A percentile compares a stretch with the other conserved stretches of the same genome.
These are phyloP conservation scores for Penicillium pulvis DNA, from an alignment of 495 filamentous ascomycete genomes.

Conservation along the genomic window DNA sequence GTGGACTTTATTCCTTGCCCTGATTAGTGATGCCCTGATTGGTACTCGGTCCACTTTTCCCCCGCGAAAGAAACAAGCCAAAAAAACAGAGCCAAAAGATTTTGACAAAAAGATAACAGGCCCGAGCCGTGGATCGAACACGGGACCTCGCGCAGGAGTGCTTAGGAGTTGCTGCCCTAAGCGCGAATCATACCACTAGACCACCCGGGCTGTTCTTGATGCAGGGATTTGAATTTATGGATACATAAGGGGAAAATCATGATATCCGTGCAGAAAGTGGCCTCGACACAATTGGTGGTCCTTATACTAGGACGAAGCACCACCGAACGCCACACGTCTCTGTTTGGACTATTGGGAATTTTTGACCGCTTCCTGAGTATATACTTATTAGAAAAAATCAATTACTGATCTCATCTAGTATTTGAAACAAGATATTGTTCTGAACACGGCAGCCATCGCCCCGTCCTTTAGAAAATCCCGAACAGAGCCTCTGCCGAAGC, in stretches of 20 bases:
- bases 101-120: conserved; percentile 1
- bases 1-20: too few relatives aligned
- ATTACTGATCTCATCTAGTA: conserved; percentile 48
- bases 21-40: background rate
- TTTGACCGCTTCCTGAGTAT: too few relatives aligned
- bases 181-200: conserved; percentile 52
- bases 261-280: too few relatives aligned
- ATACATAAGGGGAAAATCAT: background rate
- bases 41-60: background rate
- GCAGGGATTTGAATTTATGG: background rate
- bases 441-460: conserved; percentile 47
- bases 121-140: conserved; percentile 6
- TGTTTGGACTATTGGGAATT: too few relatives aligned
- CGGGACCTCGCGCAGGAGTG: conserved; percentile 8
- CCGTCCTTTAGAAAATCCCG: conserved; percentile 36
- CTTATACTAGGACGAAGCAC: too few relatives aligned
- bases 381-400: background rate
- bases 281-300: too few relatives aligned
- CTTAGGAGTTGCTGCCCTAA: conserved; percentile 31
- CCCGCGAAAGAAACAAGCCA: background rate
- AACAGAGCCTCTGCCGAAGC: conserved; percentile 38
- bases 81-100: background rate
- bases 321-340: too few relatives aligned
- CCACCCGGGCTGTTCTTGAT: conserved; percentile 29
- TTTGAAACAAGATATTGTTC: conserved; percentile 45